A percentile compares a stretch with the other conserved stretches of the same genome.
Conservation (phyloP, 345 rosid species). For the Citrus sp. region DNA sequence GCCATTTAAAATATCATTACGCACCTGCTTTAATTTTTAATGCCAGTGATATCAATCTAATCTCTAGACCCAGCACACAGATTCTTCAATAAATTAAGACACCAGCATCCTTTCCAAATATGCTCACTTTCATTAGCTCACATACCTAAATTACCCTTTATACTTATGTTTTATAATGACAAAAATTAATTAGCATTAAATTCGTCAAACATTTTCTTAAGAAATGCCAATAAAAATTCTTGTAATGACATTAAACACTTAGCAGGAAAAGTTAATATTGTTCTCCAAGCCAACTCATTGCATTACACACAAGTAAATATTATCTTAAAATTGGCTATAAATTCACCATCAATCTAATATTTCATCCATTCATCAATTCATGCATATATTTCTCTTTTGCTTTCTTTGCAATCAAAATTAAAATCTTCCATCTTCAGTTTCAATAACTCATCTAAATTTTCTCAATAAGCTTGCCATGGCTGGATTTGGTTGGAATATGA, state of each 20-base stretch:
- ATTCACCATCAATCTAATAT: background rate
- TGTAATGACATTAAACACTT: background rate
- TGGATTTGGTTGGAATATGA: slow-evolving; percentile 25
- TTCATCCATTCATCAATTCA: no score
- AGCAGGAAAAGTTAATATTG: background rate
- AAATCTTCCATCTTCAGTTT: background rate
- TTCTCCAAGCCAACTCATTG: background rate
- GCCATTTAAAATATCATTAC: background rate
- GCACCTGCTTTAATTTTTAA: background rate
- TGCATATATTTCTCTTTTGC: background rate
- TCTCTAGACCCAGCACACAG: background rate
- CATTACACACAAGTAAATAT: background rate
- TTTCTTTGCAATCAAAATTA: background rate
- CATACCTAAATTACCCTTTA: background rate
- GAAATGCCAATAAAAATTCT: background rate
- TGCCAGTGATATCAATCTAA: background rate
- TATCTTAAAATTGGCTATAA: background rate
- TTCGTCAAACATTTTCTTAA: background rate
- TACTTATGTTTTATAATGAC: slow-evolving; percentile 1
- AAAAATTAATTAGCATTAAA: slow-evolving; percentile 15
- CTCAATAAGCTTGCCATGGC: slow-evolving; percentile 8
- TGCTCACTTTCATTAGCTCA: slow-evolving; percentile 1
- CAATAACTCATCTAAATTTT: background rate
- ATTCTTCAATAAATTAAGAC: slow-evolving; percentile 5
- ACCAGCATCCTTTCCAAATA: background rate